Base-by-base conservation (phyloP, 768 basidiomycete species). In the Suillus hirtellus region DNA sequence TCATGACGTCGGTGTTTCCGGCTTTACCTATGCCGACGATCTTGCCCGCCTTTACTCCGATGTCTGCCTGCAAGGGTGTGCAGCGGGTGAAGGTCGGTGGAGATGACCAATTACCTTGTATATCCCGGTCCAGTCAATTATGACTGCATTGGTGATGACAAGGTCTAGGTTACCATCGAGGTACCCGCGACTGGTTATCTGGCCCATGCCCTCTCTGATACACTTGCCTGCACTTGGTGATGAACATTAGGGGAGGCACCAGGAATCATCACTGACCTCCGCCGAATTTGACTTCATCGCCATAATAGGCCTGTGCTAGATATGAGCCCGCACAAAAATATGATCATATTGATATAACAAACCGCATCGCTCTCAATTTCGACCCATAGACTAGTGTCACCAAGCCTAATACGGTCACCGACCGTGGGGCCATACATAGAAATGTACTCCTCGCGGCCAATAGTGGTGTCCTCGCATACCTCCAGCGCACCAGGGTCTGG, bases 201-300 rank as follows among this genome's bases (percentile, higher is more conserved):
- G 96, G 9, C 96, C 97, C 92, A 97, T 96, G 6, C 97, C 97
- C 70, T 99, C 97, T 27, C 96, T 89, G 59, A 99, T 92, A 1
- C 89, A 85, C 77, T 99, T 98, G 19, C 95, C 93, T 93, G 65
- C 7, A 15, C 11, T n/a, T 24, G 38, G 12, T 56, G 54, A 50
- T 27, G 59, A 52, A 46, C 53, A 17, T 21, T 10, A 24, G 31
- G 38, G 37, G 37, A 50, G 49, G 15, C 19, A 1, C 6, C 60
- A 46, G 24, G 31, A 24, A 8, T 12, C 0, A 52, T 15, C 47
- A 64, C 77, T 65, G 69, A 88, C 94, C 96, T 70, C 95, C 96
- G 9, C 97, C 97, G 69, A 99, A 99, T 77, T 98, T 99, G 78
- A 93, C 90, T 77, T 99, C 96, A 63, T 99, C 96, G 1, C 96